A percentile compares a stretch with the other conserved stretches of the same genome.
phyloP scores from a whole-genome alignment of 306 rosid species.

The Canavalia ensiformis region DNA sequence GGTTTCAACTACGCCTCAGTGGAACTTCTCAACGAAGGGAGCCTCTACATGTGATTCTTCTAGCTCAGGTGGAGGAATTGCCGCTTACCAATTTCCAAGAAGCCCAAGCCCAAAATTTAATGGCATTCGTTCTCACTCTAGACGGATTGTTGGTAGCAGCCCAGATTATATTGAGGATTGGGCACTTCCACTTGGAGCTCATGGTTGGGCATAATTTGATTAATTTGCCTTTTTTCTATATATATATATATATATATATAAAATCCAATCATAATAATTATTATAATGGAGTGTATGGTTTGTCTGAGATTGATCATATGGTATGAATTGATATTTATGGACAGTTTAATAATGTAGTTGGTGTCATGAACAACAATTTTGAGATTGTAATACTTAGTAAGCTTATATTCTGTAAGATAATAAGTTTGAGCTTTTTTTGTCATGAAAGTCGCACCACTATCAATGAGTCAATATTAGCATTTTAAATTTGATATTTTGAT shows the following conservation, averaged over 20 bases:
- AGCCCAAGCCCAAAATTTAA: slow-evolving; percentile 73
- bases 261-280: not conserved
- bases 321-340: slow-evolving; percentile 41
- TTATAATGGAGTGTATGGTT: slow-evolving; percentile 11
- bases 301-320: slow-evolving; percentile 7
- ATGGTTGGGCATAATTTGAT: slow-evolving; percentile 70
- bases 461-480: not conserved
- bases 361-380: slow-evolving; percentile 40
- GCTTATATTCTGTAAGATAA: not conserved
- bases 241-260: not conserved
- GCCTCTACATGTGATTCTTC: slow-evolving; percentile 67
- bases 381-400: slow-evolving; percentile 23
- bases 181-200: slow-evolving; percentile 68
- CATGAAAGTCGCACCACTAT: not conserved
- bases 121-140: slow-evolving; percentile 52
- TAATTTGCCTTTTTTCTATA: not conserved
- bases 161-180: slow-evolving; percentile 74
- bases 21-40: slow-evolving; percentile 65
- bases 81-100: slow-evolving; percentile 46
- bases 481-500: not conserved
- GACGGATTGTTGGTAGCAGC: slow-evolving; percentile 51
- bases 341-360: slow-evolving; percentile 27
- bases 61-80: slow-evolving; percentile 66
- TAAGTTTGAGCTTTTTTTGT: not conserved
- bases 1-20: slow-evolving; percentile 55